Evolutionary conservation across 768 basidiomycete species (phyloP).

Genomic region (Psilocybe tampanensis): DNA sequence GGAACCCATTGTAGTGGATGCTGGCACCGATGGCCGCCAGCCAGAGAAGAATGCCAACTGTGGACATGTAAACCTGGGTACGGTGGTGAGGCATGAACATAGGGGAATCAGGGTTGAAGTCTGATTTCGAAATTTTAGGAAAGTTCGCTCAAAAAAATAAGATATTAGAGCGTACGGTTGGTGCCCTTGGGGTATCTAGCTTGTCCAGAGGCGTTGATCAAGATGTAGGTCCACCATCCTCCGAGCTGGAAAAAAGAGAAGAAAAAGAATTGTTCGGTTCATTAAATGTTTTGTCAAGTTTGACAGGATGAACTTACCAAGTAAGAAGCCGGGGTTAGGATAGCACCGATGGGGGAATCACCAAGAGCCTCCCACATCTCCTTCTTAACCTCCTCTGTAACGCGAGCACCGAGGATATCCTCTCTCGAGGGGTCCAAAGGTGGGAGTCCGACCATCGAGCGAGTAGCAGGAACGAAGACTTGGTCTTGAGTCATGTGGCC

Average conservation of each 20-base stretch:
- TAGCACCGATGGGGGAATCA: conserved; percentile 83
- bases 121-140: conserved; percentile 24
- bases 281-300: too few relatives aligned
- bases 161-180: conserved; percentile 61
- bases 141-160: not conserved
- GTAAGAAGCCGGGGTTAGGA: conserved; percentile 54
- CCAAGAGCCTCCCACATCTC: conserved; percentile 87
- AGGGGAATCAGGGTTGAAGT: conserved; percentile 76
- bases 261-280: not conserved
- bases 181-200: conserved; percentile 73
- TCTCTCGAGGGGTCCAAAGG: conserved; percentile 69
- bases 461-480: conserved; percentile 93
- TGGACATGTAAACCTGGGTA: conserved; percentile 77
- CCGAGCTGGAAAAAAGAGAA: conserved; percentile 46
- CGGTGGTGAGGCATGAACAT: conserved; percentile 88
- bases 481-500: conserved; percentile 94
- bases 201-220: conserved; percentile 86
- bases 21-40: conserved; percentile 57
- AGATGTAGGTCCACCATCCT: conserved; percentile 88
- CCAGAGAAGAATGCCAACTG: conserved; percentile 81
- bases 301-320: conserved; percentile 43
- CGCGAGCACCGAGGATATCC: conserved; percentile 62
- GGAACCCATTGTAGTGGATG: conserved; percentile 64
- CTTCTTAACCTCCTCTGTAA: conserved; percentile 65
- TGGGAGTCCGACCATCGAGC: conserved; percentile 67